These are phyloP conservation scores for Trichosanthes truncata DNA, from an alignment of 306 rosid genomes.

Conservation along the genomic window DNA sequence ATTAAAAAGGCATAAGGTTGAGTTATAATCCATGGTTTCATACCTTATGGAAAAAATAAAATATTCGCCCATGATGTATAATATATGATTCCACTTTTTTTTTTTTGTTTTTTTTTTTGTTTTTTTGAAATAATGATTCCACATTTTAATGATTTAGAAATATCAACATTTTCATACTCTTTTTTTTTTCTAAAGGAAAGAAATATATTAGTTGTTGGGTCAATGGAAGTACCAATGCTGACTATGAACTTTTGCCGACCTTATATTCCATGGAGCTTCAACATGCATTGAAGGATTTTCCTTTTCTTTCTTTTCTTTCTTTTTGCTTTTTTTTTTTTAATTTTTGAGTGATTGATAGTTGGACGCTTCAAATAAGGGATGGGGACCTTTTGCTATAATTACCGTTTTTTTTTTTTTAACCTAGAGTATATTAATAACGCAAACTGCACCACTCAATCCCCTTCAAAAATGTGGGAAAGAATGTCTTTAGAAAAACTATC, in stretches of 20 bases:
- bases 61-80: background rate
- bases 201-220: background rate
- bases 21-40: background rate
- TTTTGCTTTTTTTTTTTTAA: background rate
- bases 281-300: background rate
- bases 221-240: background rate
- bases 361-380: background rate
- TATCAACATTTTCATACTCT: background rate
- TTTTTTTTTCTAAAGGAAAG: background rate
- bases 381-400: background rate
- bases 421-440: too few species aligned
- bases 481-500: too few species aligned
- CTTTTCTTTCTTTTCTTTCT: background rate
- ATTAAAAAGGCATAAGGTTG: background rate
- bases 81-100: background rate
- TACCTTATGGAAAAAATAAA: background rate
- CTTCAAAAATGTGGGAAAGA: too few species aligned
- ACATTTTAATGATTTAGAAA: background rate
- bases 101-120: too few species aligned
- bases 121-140: too few species aligned
- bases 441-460: too few species aligned
- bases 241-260: background rate
- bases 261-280: background rate
- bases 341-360: background rate
- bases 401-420: too few species aligned